These are phyloP conservation scores for Rhizoclosmatium sp. DNA, from an alignment of 192 early-diverging fungal species.

Conservation along the genomic window DNA sequence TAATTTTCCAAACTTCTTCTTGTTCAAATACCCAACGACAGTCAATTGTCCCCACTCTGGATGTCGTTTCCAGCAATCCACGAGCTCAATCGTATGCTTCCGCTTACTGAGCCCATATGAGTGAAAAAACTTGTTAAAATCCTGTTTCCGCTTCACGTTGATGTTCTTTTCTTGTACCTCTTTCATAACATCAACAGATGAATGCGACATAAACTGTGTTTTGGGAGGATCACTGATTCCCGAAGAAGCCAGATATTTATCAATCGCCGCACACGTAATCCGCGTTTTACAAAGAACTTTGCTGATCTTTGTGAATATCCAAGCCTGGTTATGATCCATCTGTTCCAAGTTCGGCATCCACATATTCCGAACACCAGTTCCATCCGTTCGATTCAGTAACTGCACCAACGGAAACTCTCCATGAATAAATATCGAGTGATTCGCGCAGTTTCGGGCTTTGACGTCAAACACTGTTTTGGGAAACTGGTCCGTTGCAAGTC, in stretches of 20 bases:
- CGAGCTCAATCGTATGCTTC: not conserved
- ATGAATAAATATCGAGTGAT: not conserved
- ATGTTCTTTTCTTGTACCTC: not conserved
- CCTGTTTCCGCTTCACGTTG: not conserved
- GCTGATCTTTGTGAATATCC: not conserved
- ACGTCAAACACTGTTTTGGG: not conserved
- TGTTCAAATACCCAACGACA: conserved; percentile 12
- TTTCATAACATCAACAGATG: not conserved
- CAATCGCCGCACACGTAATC: conserved; percentile 10
- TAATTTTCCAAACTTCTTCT: not conserved
- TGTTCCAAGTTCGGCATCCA: conserved; percentile 21
- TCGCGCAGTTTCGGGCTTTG: not conserved
- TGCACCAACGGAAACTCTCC: conserved; percentile 2
- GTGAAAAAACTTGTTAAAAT: conserved; percentile 35
- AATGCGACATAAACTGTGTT: conserved; percentile 2
- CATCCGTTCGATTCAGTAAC: not conserved
- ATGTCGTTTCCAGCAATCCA: conserved; percentile 24
- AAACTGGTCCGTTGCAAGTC: not conserved
- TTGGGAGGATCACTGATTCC: not conserved
- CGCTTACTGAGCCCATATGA: not conserved
- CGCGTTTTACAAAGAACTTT: not conserved
- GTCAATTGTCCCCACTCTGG: conserved; percentile 20
- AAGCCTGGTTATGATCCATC: not conserved
- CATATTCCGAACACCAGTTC: not conserved
- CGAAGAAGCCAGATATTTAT: not conserved